phyloP scores from a whole-genome alignment of 768 basidiomycete species.

The Boletus edulis region DNA sequence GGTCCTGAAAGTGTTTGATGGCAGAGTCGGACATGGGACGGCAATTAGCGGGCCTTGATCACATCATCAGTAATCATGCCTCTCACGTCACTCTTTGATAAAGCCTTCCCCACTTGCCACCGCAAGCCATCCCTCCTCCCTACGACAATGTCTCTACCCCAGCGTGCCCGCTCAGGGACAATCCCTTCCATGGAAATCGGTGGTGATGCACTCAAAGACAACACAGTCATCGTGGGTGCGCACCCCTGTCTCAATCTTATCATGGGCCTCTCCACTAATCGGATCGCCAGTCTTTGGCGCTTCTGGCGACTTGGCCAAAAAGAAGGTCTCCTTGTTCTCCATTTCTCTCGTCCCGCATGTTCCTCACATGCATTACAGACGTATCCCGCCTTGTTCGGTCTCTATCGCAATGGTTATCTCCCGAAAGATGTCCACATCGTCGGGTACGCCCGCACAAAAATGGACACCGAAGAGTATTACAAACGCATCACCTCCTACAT shows the following conservation, averaged over 20 bases:
- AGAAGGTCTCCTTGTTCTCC: slow-evolving; percentile 65
- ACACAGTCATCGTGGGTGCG: slow-evolving; percentile 87
- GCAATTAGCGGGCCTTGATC: slow-evolving; percentile 6
- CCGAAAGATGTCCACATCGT: slow-evolving; percentile 86
- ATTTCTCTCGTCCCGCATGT: slow-evolving; percentile 21
- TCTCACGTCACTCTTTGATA: slow-evolving; percentile 26
- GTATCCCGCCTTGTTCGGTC: slow-evolving; percentile 90
- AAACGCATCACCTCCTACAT: slow-evolving; percentile 83
- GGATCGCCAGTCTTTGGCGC: slow-evolving; percentile 78
- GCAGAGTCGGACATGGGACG: slow-evolving; percentile 38
- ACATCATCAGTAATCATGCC: slow-evolving; percentile 4
- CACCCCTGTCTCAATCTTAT: slow-evolving; percentile 16
- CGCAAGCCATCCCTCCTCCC: neutral
- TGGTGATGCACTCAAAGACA: slow-evolving; percentile 74
- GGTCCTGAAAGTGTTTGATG: slow-evolving; percentile 60
- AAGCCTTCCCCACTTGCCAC: neutral
- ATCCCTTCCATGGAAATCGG: slow-evolving; percentile 87
- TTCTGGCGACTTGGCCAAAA: slow-evolving; percentile 97
- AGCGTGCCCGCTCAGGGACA: slow-evolving; percentile 68
- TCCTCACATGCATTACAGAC: slow-evolving; percentile 61
- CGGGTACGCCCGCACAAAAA: slow-evolving; percentile 96
- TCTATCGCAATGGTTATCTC: slow-evolving; percentile 78
- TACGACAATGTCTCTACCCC: slow-evolving; percentile 28
- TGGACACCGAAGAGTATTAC: slow-evolving; percentile 82
- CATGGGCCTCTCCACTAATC: slow-evolving; percentile 4